These are phyloP conservation scores for Desmodesmus armatus DNA, from an alignment of 139 green algal species.

Conservation along the genomic window DNA sequence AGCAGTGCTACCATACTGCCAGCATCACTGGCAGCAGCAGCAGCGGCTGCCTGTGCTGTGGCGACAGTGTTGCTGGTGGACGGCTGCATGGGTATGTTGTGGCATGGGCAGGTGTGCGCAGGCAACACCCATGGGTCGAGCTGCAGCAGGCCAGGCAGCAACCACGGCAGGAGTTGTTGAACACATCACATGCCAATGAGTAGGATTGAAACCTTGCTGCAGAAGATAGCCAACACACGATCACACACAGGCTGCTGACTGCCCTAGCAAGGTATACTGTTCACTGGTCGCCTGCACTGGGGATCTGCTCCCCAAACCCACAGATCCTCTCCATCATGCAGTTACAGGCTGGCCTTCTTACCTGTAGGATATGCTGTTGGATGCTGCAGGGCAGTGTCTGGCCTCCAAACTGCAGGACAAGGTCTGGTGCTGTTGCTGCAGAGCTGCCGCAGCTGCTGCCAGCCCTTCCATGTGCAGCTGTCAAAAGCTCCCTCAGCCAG, in stretches of 20 bases:
- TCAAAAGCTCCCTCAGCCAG: constrained; percentile 15
- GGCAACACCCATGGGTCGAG: constrained; percentile 34
- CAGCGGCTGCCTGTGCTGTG: background rate
- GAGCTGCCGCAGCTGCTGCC: constrained; percentile 1
- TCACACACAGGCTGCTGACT: too few species aligned
- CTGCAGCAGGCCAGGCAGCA: constrained; percentile 13
- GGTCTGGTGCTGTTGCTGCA: constrained; percentile 12
- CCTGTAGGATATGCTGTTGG: too few species aligned
- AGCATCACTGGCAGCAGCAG: background rate
- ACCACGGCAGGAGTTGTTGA: too few species aligned
- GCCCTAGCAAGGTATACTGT: too few species aligned
- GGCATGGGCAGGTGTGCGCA: constrained; percentile 25
- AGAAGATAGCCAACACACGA: too few species aligned
- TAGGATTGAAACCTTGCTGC: too few species aligned
- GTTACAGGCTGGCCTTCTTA: too few species aligned
- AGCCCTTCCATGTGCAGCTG: too few species aligned
- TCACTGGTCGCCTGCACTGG: too few species aligned
- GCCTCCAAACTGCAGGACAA: constrained; percentile 18
- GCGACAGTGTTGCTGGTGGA: background rate
- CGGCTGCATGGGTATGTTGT: constrained; percentile 19
- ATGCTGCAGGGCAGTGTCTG: constrained; percentile 32
- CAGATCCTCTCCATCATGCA: too few species aligned
- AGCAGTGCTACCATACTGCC: constrained; percentile 11
- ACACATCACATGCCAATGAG: too few species aligned
- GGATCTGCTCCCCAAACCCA: too few species aligned